A percentile compares a stretch with the other conserved stretches of the same genome.
Conservation (phyloP, 2,329 filamentous ascomycete genomes). For the Aspergillus latus region DNA sequence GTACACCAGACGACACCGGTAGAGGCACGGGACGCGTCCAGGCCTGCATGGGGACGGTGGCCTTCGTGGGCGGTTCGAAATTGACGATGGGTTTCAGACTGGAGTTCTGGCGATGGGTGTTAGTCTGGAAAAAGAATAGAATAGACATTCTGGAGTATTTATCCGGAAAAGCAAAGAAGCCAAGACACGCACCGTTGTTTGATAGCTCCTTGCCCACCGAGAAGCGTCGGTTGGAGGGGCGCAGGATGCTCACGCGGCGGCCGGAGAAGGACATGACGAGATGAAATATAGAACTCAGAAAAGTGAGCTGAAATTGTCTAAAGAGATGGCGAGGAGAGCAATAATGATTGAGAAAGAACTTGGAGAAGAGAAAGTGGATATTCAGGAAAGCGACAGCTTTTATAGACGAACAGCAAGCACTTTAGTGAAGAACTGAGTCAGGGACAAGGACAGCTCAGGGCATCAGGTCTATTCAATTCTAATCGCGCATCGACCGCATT, state of each 20-base stretch:
- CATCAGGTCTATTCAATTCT: neutral
- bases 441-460: constrained; percentile 1
- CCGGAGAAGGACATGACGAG: constrained; percentile 49
- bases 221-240: constrained; percentile 41
- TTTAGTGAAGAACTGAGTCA: neutral
- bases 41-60: constrained; percentile 84
- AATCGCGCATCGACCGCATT: constrained; percentile 1
- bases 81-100: constrained; percentile 81
- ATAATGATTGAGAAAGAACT: neutral
- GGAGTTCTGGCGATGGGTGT: constrained; percentile 59
- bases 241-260: constrained; percentile 46
- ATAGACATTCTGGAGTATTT: constrained; percentile 1
- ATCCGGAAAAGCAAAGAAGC: constrained; percentile 8
- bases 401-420: neutral
- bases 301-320: neutral
- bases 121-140: neutral
- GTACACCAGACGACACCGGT: constrained; percentile 86
- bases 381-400: neutral
- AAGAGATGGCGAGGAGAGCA: neutral
- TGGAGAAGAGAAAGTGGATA: neutral
- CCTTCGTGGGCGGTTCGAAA: constrained; percentile 90
- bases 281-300: neutral
- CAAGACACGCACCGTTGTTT: constrained; percentile 42
- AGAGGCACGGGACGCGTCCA: constrained; percentile 82
- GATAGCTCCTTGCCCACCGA: constrained; percentile 47